A percentile compares a stretch with the other conserved stretches of the same genome.
These are phyloP conservation scores for Leptosphaerulina australis DNA, from an alignment of 2,329 filamentous ascomycete species.

Conservation along the genomic window DNA sequence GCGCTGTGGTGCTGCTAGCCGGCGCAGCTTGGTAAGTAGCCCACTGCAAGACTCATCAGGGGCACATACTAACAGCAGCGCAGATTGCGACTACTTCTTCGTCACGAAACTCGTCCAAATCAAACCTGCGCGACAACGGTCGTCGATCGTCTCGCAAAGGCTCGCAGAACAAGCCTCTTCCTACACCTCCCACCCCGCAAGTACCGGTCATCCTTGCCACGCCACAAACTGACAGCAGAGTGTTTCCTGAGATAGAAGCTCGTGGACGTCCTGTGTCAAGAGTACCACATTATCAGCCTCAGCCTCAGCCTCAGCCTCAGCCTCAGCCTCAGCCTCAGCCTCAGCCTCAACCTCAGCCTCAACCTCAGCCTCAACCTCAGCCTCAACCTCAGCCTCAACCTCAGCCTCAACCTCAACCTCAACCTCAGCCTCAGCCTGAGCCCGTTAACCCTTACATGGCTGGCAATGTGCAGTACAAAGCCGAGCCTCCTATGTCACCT, in stretches of 20 bases:
- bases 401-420: too few relatives aligned
- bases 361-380: too few relatives aligned
- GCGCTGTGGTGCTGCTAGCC: constrained; percentile 81
- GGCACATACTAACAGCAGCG: constrained; percentile 17
- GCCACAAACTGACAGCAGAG: constrained; percentile 10
- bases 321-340: too few relatives aligned
- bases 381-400: too few relatives aligned
- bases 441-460: constrained; percentile 25
- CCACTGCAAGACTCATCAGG: constrained; percentile 5
- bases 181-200: constrained; percentile 24
- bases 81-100: constrained; percentile 49
- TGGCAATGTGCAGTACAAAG: constrained; percentile 10
- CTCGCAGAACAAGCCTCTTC: constrained; percentile 46
- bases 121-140: constrained; percentile 41
- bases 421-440: constrained; percentile 24
- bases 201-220: constrained; percentile 11
- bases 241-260: constrained; percentile 20
- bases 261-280: constrained; percentile 24
- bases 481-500: not conserved
- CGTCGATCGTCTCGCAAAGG: constrained; percentile 44
- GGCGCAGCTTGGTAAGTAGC: constrained; percentile 71
- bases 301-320: constrained; percentile 25
- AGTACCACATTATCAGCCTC: constrained; percentile 23
- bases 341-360: too few relatives aligned
- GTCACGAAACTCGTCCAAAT: constrained; percentile 45